Evolutionary conservation across 139 green algal species (phyloP).

Genomic region (Chlorella sp.): DNA sequence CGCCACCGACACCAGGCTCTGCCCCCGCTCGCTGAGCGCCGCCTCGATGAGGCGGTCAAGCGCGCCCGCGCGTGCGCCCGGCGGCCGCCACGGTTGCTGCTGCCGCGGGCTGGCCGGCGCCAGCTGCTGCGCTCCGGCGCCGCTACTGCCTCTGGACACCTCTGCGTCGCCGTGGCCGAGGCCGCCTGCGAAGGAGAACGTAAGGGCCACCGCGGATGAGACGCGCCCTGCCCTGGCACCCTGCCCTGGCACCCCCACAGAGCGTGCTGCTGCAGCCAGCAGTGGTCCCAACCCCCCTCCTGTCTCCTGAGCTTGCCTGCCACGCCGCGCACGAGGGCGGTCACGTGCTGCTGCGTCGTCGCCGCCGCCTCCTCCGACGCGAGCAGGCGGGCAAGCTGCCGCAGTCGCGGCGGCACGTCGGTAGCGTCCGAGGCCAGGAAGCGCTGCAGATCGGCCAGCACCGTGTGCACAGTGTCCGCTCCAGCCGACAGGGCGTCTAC

Average conservation of each 20-base stretch:
- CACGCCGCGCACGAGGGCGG: constrained; percentile 27
- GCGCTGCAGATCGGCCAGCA: constrained; percentile 38
- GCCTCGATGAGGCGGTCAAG: constrained; percentile 42
- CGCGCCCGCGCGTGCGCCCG: not conserved
- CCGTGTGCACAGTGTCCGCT: constrained; percentile 24
- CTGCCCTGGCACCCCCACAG: too few relatives aligned
- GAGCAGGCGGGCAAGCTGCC: constrained; percentile 44
- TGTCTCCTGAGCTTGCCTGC: constrained; percentile 11
- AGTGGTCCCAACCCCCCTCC: too few relatives aligned
- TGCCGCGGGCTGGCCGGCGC: too few relatives aligned
- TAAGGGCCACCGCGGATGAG: too few relatives aligned
- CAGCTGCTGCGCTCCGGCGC: too few relatives aligned
- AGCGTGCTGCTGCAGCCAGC: too few relatives aligned
- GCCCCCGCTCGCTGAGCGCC: constrained; percentile 40
- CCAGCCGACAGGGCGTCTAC: constrained; percentile 38
- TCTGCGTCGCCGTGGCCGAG: too few relatives aligned
- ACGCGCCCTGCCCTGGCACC: too few relatives aligned
- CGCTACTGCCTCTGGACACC: too few relatives aligned
- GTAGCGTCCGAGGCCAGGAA: constrained; percentile 44
- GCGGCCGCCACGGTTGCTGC: not conserved
- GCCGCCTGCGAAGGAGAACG: too few relatives aligned
- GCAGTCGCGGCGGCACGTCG: constrained; percentile 43
- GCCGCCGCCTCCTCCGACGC: constrained; percentile 37
- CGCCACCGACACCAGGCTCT: constrained; percentile 46
- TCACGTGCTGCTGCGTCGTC: constrained; percentile 12